phyloP scores from a whole-genome alignment of 495 filamentous ascomycete species.

The Penicillium paxilli region DNA sequence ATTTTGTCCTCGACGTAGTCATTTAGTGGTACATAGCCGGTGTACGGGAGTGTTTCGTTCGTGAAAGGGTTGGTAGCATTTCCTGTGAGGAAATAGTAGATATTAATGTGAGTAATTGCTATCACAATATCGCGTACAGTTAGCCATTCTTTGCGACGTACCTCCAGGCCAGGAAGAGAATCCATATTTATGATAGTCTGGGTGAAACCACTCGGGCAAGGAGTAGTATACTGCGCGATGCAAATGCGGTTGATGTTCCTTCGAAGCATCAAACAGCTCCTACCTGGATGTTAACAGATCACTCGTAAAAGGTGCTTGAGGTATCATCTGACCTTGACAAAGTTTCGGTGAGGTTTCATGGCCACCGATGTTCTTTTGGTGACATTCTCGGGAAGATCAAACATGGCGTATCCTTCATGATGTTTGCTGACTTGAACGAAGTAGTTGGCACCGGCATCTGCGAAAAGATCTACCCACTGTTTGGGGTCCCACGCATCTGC shows the following conservation, averaged over 20 bases:
- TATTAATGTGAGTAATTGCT: too few relatives aligned
- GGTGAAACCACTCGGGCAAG: constrained; percentile 59
- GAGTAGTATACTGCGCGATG: constrained; percentile 52
- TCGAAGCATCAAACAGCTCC: constrained; percentile 45
- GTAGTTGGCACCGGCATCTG: constrained; percentile 54
- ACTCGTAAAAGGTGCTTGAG: too few relatives aligned
- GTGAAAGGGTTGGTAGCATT: constrained; percentile 52
- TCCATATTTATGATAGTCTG: constrained; percentile 48
- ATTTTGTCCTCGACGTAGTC: constrained; percentile 53
- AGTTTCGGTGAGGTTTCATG: constrained; percentile 44
- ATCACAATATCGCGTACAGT: too few relatives aligned
- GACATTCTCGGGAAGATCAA: constrained; percentile 42
- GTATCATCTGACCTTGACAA: constrained; percentile 11
- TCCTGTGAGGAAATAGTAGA: constrained; percentile 15
- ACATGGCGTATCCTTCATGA: constrained; percentile 56
- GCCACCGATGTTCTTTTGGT: constrained; percentile 47
- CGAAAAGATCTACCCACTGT: constrained; percentile 58
- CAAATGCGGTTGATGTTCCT: constrained; percentile 47
- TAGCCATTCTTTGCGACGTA: too few relatives aligned
- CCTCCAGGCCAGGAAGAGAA: constrained; percentile 39
- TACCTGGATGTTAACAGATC: neutral
- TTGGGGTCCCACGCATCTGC: constrained; percentile 48
- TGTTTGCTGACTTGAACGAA: constrained; percentile 56
- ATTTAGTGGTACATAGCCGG: constrained; percentile 40
- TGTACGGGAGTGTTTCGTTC: constrained; percentile 46